These are phyloP conservation scores for Suillus fuscotomentosus DNA, from an alignment of 768 basidiomycete species.

Conservation along the genomic window DNA sequence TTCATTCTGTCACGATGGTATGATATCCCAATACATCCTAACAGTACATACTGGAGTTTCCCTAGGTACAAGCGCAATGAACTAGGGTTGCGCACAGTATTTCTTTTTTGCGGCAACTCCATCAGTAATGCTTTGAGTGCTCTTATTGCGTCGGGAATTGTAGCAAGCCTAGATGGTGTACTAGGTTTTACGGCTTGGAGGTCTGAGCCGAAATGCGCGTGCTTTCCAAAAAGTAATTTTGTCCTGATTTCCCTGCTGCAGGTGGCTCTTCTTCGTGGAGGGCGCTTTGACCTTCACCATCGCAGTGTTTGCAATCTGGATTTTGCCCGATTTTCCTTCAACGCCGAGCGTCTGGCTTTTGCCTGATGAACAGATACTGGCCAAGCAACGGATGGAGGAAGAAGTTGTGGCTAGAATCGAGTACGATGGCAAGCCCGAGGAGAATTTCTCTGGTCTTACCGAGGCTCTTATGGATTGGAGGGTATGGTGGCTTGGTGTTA, in stretches of 20 bases:
- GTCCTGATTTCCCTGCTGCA: conserved; percentile 18
- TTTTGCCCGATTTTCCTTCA: conserved; percentile 73
- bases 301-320: conserved; percentile 49
- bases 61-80: conserved; percentile 58
- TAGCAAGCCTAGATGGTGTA: conserved; percentile 65
- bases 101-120: conserved; percentile 67
- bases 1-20: conserved; percentile 68
- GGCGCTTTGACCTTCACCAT: conserved; percentile 54
- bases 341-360: conserved; percentile 60
- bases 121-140: conserved; percentile 81
- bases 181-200: conserved; percentile 72
- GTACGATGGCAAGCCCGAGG: conserved; percentile 35
- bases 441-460: conserved; percentile 42
- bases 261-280: conserved; percentile 73
- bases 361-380: conserved; percentile 50
- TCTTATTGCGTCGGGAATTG: conserved; percentile 71
- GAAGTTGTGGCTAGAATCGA: too few relatives aligned
- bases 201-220: conserved; percentile 31
- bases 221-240: neutral
- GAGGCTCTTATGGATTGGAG: conserved; percentile 71
- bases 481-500: conserved; percentile 75
- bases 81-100: conserved; percentile 62
- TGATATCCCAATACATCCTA: neutral
- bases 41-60: neutral
- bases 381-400: conserved; percentile 55